These are phyloP conservation scores for Barnettozyma hawaiiensis DNA, from an alignment of 1,139 yeast species.

Conservation along the genomic window DNA sequence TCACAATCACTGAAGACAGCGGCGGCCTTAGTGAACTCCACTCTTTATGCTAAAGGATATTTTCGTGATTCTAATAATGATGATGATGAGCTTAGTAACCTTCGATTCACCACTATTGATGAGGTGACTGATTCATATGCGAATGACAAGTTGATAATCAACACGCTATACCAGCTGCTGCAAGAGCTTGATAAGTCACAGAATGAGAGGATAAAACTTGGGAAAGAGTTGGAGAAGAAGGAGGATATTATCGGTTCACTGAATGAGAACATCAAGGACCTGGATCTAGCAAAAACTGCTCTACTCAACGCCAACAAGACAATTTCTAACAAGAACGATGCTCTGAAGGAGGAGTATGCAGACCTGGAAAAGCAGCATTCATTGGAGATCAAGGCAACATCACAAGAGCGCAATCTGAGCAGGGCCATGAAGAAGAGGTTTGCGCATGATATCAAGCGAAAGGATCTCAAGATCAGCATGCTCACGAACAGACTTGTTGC, in stretches of 20 bases:
- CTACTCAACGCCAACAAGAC: slow-evolving; percentile 6
- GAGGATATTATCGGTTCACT: slow-evolving; percentile 3
- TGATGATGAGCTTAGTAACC: not conserved
- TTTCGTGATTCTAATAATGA: slow-evolving; percentile 6
- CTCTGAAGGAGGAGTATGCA: slow-evolving; percentile 9
- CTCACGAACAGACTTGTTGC: slow-evolving; percentile 39
- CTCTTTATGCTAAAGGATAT: slow-evolving; percentile 15
- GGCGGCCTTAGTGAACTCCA: slow-evolving; percentile 13
- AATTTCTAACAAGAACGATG: slow-evolving; percentile 7
- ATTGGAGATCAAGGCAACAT: slow-evolving; percentile 3
- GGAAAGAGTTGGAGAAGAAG: slow-evolving; percentile 27
- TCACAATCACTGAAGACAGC: slow-evolving; percentile 6
- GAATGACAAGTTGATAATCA: slow-evolving; percentile 41
- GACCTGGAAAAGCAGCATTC: slow-evolving; percentile 4
- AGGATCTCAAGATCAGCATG: slow-evolving; percentile 33
- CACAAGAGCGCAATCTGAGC: slow-evolving; percentile 6
- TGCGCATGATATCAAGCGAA: slow-evolving; percentile 39
- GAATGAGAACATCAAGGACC: slow-evolving; percentile 10
- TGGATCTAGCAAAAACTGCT: slow-evolving; percentile 20
- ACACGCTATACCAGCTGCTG: slow-evolving; percentile 38
- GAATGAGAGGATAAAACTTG: slow-evolving; percentile 29
- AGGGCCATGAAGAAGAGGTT: slow-evolving; percentile 31
- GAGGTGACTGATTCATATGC: slow-evolving; percentile 3
- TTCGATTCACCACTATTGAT: slow-evolving; percentile 10
- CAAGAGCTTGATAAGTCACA: slow-evolving; percentile 36